phyloP scores from a whole-genome alignment of 257 asterid genomes.

The Solanum arcanum region DNA sequence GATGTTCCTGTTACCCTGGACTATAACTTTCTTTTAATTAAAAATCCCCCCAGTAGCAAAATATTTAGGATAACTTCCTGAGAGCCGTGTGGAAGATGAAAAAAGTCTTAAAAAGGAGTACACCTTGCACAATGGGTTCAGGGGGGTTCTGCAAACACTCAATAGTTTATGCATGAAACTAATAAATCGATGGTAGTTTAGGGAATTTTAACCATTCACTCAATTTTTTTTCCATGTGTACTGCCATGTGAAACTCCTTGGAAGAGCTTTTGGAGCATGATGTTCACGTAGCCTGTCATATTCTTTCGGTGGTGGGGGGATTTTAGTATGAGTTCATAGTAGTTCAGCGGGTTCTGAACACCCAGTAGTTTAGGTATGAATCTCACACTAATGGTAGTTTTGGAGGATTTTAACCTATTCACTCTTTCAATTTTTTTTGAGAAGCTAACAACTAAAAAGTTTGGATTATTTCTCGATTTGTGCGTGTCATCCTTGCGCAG shows the following conservation, averaged over 20 bases:
- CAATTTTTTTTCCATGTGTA: not conserved
- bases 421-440: not conserved
- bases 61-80: not conserved
- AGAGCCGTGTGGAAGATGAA: not conserved
- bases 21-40: not conserved
- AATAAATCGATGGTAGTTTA: not conserved
- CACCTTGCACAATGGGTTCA: not conserved
- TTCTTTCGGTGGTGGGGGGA: not conserved
- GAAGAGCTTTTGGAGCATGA: not conserved
- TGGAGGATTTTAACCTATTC: not conserved
- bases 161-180: not conserved
- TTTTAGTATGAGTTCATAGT: not conserved
- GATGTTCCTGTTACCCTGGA: not conserved
- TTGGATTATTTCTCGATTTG: too few relatives aligned
- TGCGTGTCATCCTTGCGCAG: too few relatives aligned
- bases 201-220: not conserved
- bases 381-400: not conserved
- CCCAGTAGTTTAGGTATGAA: not conserved
- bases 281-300: not conserved
- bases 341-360: not conserved
- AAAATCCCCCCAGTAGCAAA: not conserved
- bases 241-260: not conserved
- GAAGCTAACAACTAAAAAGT: too few relatives aligned
- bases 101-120: not conserved
- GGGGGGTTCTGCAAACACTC: not conserved